phyloP scores from a whole-genome alignment of 768 basidiomycete genomes.

The Pisolithus tinctorius region DNA sequence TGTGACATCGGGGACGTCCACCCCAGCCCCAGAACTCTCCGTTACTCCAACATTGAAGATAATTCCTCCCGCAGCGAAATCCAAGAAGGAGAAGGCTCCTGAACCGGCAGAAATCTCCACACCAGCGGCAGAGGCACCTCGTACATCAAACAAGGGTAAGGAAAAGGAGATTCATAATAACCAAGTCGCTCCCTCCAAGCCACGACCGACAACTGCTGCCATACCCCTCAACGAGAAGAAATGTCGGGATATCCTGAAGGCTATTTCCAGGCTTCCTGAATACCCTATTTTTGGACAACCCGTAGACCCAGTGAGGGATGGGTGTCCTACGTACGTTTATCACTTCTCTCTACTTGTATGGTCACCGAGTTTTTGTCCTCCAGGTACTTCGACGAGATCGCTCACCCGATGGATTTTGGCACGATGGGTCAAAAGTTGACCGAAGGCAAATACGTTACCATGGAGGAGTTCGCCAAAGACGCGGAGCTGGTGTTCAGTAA shows the following conservation, averaged over 20 bases:
- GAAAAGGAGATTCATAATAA: slow-evolving; percentile 48
- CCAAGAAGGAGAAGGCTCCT: slow-evolving; percentile 41
- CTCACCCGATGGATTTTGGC: slow-evolving; percentile 88
- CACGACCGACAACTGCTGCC: slow-evolving; percentile 30
- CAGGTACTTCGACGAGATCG: slow-evolving; percentile 90
- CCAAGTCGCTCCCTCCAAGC: slow-evolving; percentile 32
- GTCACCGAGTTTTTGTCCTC: slow-evolving; percentile 1
- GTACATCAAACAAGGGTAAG: slow-evolving; percentile 61
- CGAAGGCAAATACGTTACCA: slow-evolving; percentile 60
- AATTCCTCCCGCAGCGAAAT: slow-evolving; percentile 24
- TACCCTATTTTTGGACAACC: slow-evolving; percentile 69
- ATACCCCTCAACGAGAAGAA: slow-evolving; percentile 77
- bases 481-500: slow-evolving; percentile 81
- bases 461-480: slow-evolving; percentile 79
- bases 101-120: slow-evolving; percentile 18
- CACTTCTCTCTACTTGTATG: neutral
- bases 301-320: slow-evolving; percentile 77
- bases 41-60: slow-evolving; percentile 19
- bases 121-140: slow-evolving; percentile 23
- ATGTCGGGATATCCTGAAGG: slow-evolving; percentile 64
- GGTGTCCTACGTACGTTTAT: slow-evolving; percentile 81
- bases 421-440: slow-evolving; percentile 70
- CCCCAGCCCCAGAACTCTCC: slow-evolving; percentile 34
- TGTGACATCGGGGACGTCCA: slow-evolving; percentile 34
- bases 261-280: slow-evolving; percentile 55